phyloP scores from a whole-genome alignment of 2,329 filamentous ascomycete genomes.

The Cercospora citrullina region DNA sequence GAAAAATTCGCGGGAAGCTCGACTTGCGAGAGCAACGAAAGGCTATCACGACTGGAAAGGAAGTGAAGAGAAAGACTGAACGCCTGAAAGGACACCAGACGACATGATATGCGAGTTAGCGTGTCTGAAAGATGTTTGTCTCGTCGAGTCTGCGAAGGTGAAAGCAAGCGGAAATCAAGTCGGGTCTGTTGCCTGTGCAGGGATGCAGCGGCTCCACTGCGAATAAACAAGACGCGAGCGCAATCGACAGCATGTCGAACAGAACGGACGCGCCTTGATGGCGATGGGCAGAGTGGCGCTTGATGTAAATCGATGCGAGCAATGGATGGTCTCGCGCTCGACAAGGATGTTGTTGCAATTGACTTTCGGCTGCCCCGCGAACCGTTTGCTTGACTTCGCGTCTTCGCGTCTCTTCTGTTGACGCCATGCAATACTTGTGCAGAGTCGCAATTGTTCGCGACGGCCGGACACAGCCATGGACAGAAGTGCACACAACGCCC shows the following conservation, averaged over 20 bases:
- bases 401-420: neutral
- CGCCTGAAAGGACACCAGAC: neutral
- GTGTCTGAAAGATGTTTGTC: neutral
- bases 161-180: neutral
- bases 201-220: neutral
- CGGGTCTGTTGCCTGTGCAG: neutral
- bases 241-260: neutral
- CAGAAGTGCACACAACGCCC: slow-evolving; percentile 40
- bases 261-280: neutral
- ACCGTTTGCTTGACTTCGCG: neutral
- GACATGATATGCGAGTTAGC: neutral
- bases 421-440: neutral
- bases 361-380: neutral
- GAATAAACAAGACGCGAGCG: neutral
- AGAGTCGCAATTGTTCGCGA: neutral
- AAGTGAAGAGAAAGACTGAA: neutral
- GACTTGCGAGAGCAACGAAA: neutral
- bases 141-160: neutral
- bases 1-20: neutral
- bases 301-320: neutral
- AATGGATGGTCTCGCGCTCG: neutral
- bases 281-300: neutral
- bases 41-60: neutral
- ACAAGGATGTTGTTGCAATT: neutral
- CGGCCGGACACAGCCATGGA: slow-evolving; percentile 29